A percentile compares a stretch with the other conserved stretches of the same genome.
Evolutionary conservation across 352 stramenopile species (phyloP).

Genomic region (Globisporangium uncinulatum): DNA sequence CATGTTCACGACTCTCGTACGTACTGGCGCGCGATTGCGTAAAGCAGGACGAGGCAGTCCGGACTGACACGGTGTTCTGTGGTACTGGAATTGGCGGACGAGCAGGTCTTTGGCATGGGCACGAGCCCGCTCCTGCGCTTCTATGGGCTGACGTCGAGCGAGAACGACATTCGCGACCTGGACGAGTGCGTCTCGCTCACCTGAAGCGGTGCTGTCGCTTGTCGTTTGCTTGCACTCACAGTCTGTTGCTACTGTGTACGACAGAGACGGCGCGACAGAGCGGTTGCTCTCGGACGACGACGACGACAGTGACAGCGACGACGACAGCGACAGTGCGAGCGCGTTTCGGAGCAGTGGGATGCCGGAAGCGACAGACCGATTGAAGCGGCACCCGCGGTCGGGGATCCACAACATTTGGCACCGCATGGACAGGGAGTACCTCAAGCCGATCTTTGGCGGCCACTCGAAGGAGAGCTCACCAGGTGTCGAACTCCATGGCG

Average conservation of each 20-base stretch:
- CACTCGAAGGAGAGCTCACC: conserved; percentile 4
- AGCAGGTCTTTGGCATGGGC: conserved; percentile 68
- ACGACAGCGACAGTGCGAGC: conserved; percentile 14
- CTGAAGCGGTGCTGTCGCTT: neutral
- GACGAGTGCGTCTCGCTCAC: conserved; percentile 39
- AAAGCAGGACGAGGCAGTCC: neutral
- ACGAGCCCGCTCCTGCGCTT: conserved; percentile 60
- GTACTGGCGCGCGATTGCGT: neutral
- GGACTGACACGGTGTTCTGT: neutral
- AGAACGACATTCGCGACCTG: conserved; percentile 27
- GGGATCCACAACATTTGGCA: conserved; percentile 66
- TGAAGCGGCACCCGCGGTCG: conserved; percentile 23
- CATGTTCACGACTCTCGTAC: conserved; percentile 76
- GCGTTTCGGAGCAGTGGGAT: conserved; percentile 24
- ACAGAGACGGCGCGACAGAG: conserved; percentile 38
- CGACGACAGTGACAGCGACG: conserved; percentile 30
- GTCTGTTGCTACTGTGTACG: neutral
- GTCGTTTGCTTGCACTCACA: neutral
- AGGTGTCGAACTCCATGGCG: conserved; percentile 6
- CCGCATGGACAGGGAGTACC: conserved; percentile 58
- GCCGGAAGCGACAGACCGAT: conserved; percentile 26
- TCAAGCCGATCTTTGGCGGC: conserved; percentile 69
- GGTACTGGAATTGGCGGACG: conserved; percentile 3
- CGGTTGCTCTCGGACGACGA: conserved; percentile 47
- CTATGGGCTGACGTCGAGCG: conserved; percentile 41